These are phyloP conservation scores for Psidium friedrichsthalianum DNA, from an alignment of 345 rosid species.

Conservation along the genomic window DNA sequence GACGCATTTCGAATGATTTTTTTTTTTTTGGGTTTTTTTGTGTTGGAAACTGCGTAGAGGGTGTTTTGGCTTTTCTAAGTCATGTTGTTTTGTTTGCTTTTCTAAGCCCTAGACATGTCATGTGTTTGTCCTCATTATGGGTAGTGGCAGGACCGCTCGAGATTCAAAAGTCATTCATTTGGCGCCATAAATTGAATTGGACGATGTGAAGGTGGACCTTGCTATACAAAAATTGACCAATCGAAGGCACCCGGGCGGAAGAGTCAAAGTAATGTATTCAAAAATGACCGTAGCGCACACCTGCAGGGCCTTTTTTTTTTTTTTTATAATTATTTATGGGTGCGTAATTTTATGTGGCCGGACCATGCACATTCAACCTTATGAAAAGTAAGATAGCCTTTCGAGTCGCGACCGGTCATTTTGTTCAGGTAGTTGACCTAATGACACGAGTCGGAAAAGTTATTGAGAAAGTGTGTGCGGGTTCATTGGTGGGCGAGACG, in stretches of 20 bases:
- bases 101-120: background rate
- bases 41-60: too few species aligned
- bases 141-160: background rate
- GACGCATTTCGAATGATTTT: background rate
- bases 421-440: background rate
- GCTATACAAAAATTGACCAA: background rate
- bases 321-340: background rate
- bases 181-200: background rate
- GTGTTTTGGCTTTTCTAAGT: background rate
- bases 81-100: background rate
- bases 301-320: background rate
- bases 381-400: background rate
- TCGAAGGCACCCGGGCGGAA: background rate
- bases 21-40: background rate
- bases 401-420: rapidly evolving
- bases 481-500: too few species aligned
- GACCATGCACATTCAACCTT: background rate
- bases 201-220: background rate
- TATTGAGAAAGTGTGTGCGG: too few species aligned
- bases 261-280: background rate
- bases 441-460: background rate
- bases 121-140: background rate
- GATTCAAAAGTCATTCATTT: background rate
- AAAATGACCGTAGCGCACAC: background rate
- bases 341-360: background rate